Percentiles rank a stretch among this genome's conserved stretches.
Evolutionary conservation across 345 rosid genomes (phyloP).

Genomic region (Anastatica hierochuntica): DNA sequence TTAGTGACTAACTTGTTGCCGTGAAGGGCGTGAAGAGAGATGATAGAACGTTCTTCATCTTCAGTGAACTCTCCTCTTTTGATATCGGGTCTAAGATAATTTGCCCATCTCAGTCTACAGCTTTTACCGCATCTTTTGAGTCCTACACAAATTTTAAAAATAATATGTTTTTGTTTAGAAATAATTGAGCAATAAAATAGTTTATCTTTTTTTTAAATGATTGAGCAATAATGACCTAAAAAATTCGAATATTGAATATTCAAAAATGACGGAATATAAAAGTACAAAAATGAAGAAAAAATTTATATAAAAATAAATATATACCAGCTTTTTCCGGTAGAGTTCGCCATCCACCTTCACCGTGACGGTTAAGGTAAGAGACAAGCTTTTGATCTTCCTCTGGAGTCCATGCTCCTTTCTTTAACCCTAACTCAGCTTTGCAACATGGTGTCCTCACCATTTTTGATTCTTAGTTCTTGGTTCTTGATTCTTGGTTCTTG

Average conservation of each 20-base stretch:
- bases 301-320: no score
- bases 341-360: neutral
- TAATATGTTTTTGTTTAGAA: no score
- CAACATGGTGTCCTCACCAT: neutral
- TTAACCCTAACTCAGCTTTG: neutral
- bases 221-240: neutral
- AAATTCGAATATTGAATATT: neutral
- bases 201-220: no score
- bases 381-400: neutral
- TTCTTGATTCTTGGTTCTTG: conserved; percentile 6
- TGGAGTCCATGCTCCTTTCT: neutral
- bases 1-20: neutral
- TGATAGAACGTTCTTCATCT: neutral
- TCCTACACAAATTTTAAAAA: no score
- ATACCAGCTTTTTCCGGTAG: neutral
- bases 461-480: conserved; percentile 1
- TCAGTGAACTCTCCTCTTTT: neutral
- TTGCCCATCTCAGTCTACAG: neutral
- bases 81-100: neutral
- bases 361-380: neutral
- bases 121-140: neutral
- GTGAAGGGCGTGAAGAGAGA: neutral
- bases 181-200: neutral
- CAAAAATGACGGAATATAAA: neutral
- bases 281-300: no score